Evolutionary conservation across 2,329 filamentous ascomycete genomes (phyloP).

Genomic region (Colletotrichum simmondsii): DNA sequence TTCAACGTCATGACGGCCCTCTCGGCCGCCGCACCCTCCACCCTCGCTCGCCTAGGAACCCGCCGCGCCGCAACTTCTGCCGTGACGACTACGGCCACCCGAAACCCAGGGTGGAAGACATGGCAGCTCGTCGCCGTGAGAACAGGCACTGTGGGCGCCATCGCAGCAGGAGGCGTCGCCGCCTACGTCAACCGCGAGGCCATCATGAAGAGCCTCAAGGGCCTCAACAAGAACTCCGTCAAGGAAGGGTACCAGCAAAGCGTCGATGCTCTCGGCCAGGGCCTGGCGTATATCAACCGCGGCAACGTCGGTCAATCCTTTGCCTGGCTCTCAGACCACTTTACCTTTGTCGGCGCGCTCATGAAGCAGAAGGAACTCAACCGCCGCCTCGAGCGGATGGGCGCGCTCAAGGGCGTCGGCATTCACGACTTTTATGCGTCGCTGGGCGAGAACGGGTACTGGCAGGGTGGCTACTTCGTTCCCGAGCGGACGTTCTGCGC

Average conservation of each 20-base stretch:
- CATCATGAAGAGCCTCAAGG: conserved; percentile 64
- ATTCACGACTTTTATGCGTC: conserved; percentile 82
- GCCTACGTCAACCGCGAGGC: conserved; percentile 82
- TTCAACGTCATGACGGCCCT: conserved; percentile 68
- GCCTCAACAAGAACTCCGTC: conserved; percentile 59
- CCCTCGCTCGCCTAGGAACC: conserved; percentile 51
- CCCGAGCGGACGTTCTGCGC: conserved; percentile 84
- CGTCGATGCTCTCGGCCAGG: conserved; percentile 62
- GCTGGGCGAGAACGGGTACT: conserved; percentile 76
- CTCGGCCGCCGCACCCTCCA: conserved; percentile 59
- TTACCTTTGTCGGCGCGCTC: conserved; percentile 86
- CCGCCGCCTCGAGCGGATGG: conserved; percentile 72
- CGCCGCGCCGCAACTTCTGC: conserved; percentile 39
- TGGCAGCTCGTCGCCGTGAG: conserved; percentile 78
- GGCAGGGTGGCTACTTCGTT: conserved; percentile 68
- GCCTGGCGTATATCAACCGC: conserved; percentile 66
- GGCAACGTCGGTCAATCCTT: conserved; percentile 75
- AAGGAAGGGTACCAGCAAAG: conserved; percentile 60
- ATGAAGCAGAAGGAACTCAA: conserved; percentile 79
- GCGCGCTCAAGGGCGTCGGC: conserved; percentile 70
- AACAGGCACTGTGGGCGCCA: conserved; percentile 84
- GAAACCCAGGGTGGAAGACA: conserved; percentile 58
- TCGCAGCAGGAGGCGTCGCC: conserved; percentile 82
- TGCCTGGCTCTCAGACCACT: conserved; percentile 82
- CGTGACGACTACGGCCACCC: conserved; percentile 36